Percentiles rank a stretch among this genome's conserved stretches.
Evolutionary conservation across 2,329 filamentous ascomycete genomes (phyloP).

Genomic region (Aspergillus quadrilineatus): DNA sequence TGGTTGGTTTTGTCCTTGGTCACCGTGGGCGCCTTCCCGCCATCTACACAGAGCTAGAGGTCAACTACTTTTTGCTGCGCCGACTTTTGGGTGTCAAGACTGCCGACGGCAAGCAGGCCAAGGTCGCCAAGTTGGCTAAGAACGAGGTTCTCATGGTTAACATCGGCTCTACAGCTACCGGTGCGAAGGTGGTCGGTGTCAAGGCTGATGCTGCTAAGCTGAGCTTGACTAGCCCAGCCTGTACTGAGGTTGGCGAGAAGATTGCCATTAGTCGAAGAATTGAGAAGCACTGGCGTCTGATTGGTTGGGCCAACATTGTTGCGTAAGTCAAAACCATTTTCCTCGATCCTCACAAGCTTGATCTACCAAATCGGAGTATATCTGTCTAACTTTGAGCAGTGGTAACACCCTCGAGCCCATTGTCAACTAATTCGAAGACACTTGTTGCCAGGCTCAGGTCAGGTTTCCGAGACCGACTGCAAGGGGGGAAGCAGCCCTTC

Average conservation of each 20-base stretch:
- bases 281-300: conserved; percentile 98
- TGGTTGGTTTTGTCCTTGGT: conserved; percentile 96
- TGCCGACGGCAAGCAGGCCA: conserved; percentile 97
- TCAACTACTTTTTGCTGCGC: conserved; percentile 98
- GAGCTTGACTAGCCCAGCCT: conserved; percentile 86
- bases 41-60: conserved; percentile 97
- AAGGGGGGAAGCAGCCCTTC: conserved; percentile 17
- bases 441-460: conserved; percentile 16
- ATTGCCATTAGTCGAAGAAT: conserved; percentile 94
- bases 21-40: conserved; percentile 90
- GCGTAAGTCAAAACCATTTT: conserved; percentile 39
- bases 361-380: not conserved
- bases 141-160: conserved; percentile 99
- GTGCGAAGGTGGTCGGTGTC: conserved; percentile 94
- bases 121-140: conserved; percentile 97
- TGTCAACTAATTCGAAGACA: conserved; percentile 34
- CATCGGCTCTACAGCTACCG: conserved; percentile 95
- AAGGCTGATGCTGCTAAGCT: conserved; percentile 98
- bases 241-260: conserved; percentile 97
- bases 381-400: conserved; percentile 26
- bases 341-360: not conserved
- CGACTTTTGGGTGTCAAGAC: conserved; percentile 95
- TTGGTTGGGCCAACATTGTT: conserved; percentile 83
- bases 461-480: conserved; percentile 15
- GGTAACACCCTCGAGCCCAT: conserved; percentile 50